Evolutionary conservation across 768 basidiomycete genomes (phyloP).

Genomic region (Favolaschia claudopus): DNA sequence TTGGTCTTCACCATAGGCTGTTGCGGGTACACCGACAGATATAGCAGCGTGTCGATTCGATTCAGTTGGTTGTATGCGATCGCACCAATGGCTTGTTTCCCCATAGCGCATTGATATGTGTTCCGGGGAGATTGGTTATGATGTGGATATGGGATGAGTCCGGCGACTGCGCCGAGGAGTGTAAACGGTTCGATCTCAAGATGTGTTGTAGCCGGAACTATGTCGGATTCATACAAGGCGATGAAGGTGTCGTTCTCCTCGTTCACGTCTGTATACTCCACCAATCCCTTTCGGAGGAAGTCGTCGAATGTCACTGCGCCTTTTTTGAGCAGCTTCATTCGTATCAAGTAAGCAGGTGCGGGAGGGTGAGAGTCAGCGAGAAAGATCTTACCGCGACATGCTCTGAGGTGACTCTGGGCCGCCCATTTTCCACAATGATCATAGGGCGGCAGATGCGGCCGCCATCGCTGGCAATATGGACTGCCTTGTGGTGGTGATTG

Average conservation of each 20-base stretch:
- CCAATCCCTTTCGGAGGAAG: slow-evolving; percentile 89
- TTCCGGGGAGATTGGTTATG: slow-evolving; percentile 99
- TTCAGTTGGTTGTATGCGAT: slow-evolving; percentile 98
- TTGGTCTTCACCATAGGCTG: slow-evolving; percentile 99
- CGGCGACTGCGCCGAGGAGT: slow-evolving; percentile 95
- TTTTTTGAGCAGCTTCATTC: slow-evolving; percentile 76
- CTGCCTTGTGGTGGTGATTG: slow-evolving; percentile 93
- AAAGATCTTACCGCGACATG: slow-evolving; percentile 73
- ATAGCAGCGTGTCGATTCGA: slow-evolving; percentile 97
- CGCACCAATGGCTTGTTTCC: slow-evolving; percentile 99
- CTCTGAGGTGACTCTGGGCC: slow-evolving; percentile 77
- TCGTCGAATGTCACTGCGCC: slow-evolving; percentile 88
- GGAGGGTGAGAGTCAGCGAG: slow-evolving; percentile 2
- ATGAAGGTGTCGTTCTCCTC: slow-evolving; percentile 99
- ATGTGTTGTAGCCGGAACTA: slow-evolving; percentile 86
- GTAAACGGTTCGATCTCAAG: slow-evolving; percentile 99
- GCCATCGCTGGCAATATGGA: slow-evolving; percentile 96
- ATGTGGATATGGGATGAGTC: slow-evolving; percentile 98
- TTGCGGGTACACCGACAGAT: slow-evolving; percentile 97
- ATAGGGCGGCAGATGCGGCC: slow-evolving; percentile 97
- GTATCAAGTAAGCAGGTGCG: slow-evolving; percentile 8
- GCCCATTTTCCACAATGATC: slow-evolving; percentile 91
- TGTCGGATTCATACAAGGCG: slow-evolving; percentile 90
- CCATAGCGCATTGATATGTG: slow-evolving; percentile 99
- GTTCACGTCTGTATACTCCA: slow-evolving; percentile 98